These are phyloP conservation scores for Tilletia walkeri DNA, from an alignment of 1,284 basidiomycete genomes.

Conservation along the genomic window DNA sequence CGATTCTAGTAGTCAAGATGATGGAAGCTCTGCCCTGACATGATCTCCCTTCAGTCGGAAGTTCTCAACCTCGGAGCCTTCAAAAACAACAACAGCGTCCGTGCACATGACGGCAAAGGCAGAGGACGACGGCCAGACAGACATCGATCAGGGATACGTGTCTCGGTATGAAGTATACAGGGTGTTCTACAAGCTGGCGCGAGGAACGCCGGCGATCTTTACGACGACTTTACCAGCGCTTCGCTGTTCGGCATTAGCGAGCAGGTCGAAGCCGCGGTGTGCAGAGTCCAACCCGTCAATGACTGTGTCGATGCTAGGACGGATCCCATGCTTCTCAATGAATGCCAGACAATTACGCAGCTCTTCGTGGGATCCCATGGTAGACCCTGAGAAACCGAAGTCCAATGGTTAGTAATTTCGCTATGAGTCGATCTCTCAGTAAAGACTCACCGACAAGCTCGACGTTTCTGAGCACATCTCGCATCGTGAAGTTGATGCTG, in stretches of 20 bases:
- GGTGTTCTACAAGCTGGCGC: not conserved
- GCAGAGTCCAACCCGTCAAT: conserved; percentile 69
- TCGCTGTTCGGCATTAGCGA: conserved; percentile 46
- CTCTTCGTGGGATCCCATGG: conserved; percentile 80
- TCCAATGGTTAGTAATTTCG: not conserved
- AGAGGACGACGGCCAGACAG: no score
- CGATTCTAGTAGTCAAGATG: no score
- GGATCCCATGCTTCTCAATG: conserved; percentile 67
- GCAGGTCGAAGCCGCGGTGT: conserved; percentile 68
- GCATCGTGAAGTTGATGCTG: conserved; percentile 71
- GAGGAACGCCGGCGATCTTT: conserved; percentile 21
- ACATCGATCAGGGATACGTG: no score
- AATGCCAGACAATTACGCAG: conserved; percentile 71
- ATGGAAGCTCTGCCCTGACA: no score
- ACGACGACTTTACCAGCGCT: conserved; percentile 50
- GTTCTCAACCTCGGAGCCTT: no score
- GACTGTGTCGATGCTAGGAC: conserved; percentile 72
- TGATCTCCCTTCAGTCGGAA: no score
- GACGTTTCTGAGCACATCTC: conserved; percentile 73
- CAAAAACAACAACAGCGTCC: no score
- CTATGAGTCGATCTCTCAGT: not conserved
- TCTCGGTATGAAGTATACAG: no score
- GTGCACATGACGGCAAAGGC: no score
- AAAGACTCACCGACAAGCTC: conserved; percentile 66
- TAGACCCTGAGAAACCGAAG: conserved; percentile 57